These are phyloP conservation scores for Aureobasidium sp. DNA, from an alignment of 2,329 filamentous ascomycete species.

Conservation along the genomic window DNA sequence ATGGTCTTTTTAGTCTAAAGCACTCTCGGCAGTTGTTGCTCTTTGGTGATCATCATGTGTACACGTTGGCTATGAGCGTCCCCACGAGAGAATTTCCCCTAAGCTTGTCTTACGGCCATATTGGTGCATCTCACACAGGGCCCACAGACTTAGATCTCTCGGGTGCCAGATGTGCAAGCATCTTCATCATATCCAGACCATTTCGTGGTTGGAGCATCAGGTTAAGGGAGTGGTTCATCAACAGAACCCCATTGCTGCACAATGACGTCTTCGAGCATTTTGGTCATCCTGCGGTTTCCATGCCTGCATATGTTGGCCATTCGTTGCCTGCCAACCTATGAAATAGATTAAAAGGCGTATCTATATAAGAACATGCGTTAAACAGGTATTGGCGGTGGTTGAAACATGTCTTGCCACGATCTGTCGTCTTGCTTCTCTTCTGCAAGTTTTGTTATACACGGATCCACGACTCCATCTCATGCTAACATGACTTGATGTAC, in stretches of 20 bases:
- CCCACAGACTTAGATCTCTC: not conserved
- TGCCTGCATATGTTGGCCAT: not conserved
- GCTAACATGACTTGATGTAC: not conserved
- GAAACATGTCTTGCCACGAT: not conserved
- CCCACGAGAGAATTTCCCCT: not conserved
- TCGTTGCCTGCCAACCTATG: not conserved
- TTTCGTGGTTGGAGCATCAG: not conserved
- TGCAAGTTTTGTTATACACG: not conserved
- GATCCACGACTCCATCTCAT: not conserved
- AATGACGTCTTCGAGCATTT: not conserved
- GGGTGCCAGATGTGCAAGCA: not conserved
- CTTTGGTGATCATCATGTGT: not conserved
- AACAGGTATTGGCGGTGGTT: not conserved
- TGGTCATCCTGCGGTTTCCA: not conserved
- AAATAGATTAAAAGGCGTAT: constrained; percentile 1
- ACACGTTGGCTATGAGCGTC: not conserved
- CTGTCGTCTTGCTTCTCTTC: not conserved
- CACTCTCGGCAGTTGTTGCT: not conserved
- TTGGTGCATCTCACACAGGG: not conserved
- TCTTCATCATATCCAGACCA: not conserved
- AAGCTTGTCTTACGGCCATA: not conserved
- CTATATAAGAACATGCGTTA: not conserved
- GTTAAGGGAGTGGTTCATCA: not conserved
- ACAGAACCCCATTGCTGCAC: not conserved
- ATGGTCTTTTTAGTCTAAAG: not conserved